Evolutionary conservation across 192 early-diverging fungal genomes (phyloP).

Genomic region (Coemansia nantahalensis): DNA sequence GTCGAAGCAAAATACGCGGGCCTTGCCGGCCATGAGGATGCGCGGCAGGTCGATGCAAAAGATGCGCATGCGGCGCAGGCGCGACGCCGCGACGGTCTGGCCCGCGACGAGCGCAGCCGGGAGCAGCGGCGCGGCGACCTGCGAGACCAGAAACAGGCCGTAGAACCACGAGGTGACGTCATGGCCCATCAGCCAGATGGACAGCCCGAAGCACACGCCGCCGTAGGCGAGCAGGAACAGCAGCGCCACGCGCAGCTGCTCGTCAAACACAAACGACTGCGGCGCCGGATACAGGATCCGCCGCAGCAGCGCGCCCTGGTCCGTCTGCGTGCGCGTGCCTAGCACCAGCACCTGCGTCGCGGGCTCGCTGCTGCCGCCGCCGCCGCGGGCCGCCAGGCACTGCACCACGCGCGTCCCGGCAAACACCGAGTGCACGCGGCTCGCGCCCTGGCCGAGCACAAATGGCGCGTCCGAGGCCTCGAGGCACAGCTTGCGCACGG

Average conservation of each 20-base stretch:
- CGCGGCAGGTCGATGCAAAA: slow-evolving; percentile 67
- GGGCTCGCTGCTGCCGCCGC: slow-evolving; percentile 10
- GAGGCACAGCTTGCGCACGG: slow-evolving; percentile 65
- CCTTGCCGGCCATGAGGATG: slow-evolving; percentile 67
- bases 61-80: slow-evolving; percentile 57
- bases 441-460: slow-evolving; percentile 40
- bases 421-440: slow-evolving; percentile 54
- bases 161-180: slow-evolving; percentile 59
- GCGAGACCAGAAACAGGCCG: slow-evolving; percentile 64
- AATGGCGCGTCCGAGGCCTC: slow-evolving; percentile 40
- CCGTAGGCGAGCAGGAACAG: slow-evolving; percentile 58
- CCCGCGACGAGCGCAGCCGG: slow-evolving; percentile 69
- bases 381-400: slow-evolving; percentile 22
- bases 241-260: slow-evolving; percentile 70
- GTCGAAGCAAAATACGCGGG: slow-evolving; percentile 64
- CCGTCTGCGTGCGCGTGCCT: slow-evolving; percentile 60
- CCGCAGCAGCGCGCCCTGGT: slow-evolving; percentile 63
- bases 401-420: slow-evolving; percentile 61
- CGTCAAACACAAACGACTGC: slow-evolving; percentile 66
- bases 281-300: slow-evolving; percentile 66
- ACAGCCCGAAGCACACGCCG: slow-evolving; percentile 44
- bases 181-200: slow-evolving; percentile 43
- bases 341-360: slow-evolving; percentile 40
- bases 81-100: slow-evolving; percentile 62
- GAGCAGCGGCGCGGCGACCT: slow-evolving; percentile 62